Conservation (phyloP, 2,329 filamentous ascomycete species). For the Hypoxylon rubiginosum region DNA sequence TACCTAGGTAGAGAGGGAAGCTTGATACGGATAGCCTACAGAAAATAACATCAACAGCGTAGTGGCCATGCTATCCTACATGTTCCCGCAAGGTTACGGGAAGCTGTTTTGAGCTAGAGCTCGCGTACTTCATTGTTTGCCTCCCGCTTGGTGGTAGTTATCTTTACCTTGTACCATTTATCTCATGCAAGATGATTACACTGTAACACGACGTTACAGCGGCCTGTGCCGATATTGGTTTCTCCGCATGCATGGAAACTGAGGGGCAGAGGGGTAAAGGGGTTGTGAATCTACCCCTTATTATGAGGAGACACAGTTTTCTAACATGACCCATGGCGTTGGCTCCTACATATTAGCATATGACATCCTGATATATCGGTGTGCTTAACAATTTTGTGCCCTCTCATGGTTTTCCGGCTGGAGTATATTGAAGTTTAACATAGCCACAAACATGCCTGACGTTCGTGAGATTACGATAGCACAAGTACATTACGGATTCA, state of each 20-base stretch:
- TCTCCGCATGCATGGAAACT: background rate
- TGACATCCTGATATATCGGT: background rate
- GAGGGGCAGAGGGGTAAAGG: background rate
- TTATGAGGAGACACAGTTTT: too few relatives aligned
- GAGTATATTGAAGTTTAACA: background rate
- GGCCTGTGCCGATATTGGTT: background rate
- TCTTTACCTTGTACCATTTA: background rate
- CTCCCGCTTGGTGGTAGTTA: background rate
- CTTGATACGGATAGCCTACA: too few relatives aligned
- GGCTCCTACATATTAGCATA: background rate
- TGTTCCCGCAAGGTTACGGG: too few relatives aligned
- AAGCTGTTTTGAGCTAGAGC: background rate
- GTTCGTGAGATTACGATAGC: slow-evolving; percentile 41
- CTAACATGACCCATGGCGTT: too few relatives aligned
- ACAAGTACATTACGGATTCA: slow-evolving; percentile 38
- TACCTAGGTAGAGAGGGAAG: too few relatives aligned
- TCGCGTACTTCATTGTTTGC: background rate
- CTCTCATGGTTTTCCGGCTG: too few relatives aligned
- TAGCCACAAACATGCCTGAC: slow-evolving; percentile 19
- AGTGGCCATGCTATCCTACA: too few relatives aligned
- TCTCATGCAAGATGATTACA: background rate
- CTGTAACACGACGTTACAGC: background rate
- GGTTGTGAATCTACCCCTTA: too few relatives aligned
- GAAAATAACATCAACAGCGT: too few relatives aligned
- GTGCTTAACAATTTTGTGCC: too few relatives aligned